phyloP scores from a whole-genome alignment of 139 green algal genomes.

The Coelastrella sp. region DNA sequence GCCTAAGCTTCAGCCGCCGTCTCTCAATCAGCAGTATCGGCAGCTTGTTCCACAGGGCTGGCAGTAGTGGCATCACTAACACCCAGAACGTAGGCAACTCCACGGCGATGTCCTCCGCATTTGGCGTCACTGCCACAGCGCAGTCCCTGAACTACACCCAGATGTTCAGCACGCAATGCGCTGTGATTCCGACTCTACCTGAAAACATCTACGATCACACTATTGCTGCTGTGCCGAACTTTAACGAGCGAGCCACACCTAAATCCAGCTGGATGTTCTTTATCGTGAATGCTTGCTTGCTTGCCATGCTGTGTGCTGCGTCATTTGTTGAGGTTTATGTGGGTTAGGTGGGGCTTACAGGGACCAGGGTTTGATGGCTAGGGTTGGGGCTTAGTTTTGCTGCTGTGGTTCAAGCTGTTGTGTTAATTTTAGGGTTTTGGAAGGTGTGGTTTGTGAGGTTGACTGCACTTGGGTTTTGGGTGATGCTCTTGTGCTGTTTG shows the following conservation, averaged over 20 bases:
- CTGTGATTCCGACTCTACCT: slow-evolving; percentile 23
- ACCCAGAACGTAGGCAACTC: background rate
- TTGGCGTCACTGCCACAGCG: background rate
- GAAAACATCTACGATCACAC: slow-evolving; percentile 44
- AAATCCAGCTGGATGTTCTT: slow-evolving; percentile 19
- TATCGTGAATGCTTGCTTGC: slow-evolving; percentile 17
- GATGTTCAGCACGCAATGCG: slow-evolving; percentile 20
- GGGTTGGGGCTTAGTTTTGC: background rate
- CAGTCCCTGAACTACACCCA: background rate
- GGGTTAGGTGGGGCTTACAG: too few species aligned
- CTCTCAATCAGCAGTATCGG: too few species aligned
- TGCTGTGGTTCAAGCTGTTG: background rate
- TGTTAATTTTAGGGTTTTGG: too few species aligned
- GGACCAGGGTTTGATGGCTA: background rate
- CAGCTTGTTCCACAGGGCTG: background rate
- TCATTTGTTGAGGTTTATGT: slow-evolving; percentile 26
- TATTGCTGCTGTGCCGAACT: slow-evolving; percentile 43
- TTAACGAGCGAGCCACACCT: background rate
- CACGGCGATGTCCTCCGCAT: background rate
- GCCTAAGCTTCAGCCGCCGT: too few species aligned
- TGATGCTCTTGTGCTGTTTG: too few species aligned
- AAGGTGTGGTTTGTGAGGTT: too few species aligned
- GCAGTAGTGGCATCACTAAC: background rate
- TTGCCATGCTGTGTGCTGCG: background rate
- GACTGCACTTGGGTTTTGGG: too few species aligned